Base-by-base conservation (phyloP, 192 early-diverging fungal species). In the Umbelopsis isabellina region DNA sequence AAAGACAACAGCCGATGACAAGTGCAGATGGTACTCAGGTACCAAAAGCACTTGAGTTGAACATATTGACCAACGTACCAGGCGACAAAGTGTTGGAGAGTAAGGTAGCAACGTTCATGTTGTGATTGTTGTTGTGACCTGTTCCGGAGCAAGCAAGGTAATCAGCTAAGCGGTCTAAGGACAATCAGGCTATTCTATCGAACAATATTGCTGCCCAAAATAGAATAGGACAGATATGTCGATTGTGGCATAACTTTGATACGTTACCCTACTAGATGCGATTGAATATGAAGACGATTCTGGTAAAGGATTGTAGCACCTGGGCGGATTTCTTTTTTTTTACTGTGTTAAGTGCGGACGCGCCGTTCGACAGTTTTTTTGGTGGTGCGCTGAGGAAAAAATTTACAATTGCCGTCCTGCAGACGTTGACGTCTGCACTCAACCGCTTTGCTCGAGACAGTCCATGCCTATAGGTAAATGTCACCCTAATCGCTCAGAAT, bases 71-170 rank as follows among this genome's bases (percentile, higher is more conserved):
- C 16, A 20, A 33, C 55, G 33, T 86, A 89, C 90, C 86, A 67
- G 88, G 86, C 74, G 89, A 91, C 55, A 95, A 89, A 64, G 93
- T 92, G 78, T 90, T 87, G 51, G 82, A 76, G 68, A 95, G 89
- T 76, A 94, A 87, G 67, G 90, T 90, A 71, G 87, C 83, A 78
- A 93, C 86, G 79, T 83, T 86, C 88, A 88, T 88, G 72, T 61
- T 25, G 55, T 41, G 55, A 61, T 61, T 61, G 55, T 61, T 61
- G 55, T 61, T 61, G 55, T 61, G 55, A 61, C 55, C 55, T 61
- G 55, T 61, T 61, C 55, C 27, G 30, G 55, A 35, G 55, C 25
- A 35, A 37, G 25, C 12, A 25, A 15, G 13, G 33, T 35, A 33
- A 61, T 61, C 55, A 61, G 55, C 30, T 5, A 27, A 35, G 13